Base-by-base conservation (phyloP, 225 moss, liverwort and hornwort species). In the Straminergon stramineum region DNA sequence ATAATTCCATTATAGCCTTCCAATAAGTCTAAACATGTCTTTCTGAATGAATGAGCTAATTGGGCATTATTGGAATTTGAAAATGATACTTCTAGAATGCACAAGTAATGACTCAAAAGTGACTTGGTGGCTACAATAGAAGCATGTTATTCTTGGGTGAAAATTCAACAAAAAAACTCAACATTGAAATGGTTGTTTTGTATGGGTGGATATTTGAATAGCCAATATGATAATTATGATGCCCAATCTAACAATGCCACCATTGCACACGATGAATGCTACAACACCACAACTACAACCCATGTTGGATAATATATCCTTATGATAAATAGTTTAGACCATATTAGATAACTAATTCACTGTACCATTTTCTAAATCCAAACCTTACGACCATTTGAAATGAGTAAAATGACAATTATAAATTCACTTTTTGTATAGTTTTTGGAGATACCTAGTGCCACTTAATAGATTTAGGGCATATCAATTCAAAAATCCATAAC, bases 241-340 rank as follows among this genome's bases (percentile, higher is more conserved):
- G 16, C 6, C 6, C 1, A 56, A 56, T 37, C 1, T 24, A 79
- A 78, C 15, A 77, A 8, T 0, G 3, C 1, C 35, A 34, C 21
- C 23, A 53, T 53, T 15, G 21, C 34, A 52, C 2, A 32, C 7
- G 0, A 35, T 2, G 0, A 53, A 14, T 53, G 9, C 1, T 35
- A 22, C 3, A 53, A 55, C 0, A 0, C 10, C 1, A 10, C 56
- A 37, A 56, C 10, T 37, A 23, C 10, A 15, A 37, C 1, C 0
- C 4, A 0, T 24, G 6, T 56, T 79, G 55, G 35, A 78, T 23
- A 37, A 3, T 15, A 55, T 15, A 10, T 56, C 15, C 2, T 37
- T 56, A 10, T 79, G 2, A 79, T 57, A n/a, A 37, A 79, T 57
- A 26, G 1, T 17, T 26, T 11, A 7, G 15, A 17, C 17, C 1